Percentiles rank a stretch among this genome's conserved stretches.
phyloP scores from a whole-genome alignment of 2,329 filamentous ascomycete genomes.

The Chaetomiaceae sp. region DNA sequence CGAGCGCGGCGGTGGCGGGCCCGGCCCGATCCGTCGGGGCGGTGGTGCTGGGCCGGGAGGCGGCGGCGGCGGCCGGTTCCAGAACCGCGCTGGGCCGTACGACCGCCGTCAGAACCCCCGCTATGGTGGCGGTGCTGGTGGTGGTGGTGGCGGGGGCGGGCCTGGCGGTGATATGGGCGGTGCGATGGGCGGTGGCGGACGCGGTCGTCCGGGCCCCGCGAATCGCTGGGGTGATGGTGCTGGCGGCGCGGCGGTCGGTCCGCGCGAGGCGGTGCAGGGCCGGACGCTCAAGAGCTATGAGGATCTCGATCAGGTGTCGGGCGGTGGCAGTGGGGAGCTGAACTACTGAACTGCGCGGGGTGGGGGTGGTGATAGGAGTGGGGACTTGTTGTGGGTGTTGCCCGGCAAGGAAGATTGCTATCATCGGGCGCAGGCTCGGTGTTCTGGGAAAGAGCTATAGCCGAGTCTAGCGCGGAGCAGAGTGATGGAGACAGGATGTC shows the following conservation, averaged over 20 bases:
- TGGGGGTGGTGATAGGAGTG: too few species aligned
- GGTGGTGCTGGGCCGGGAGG: slow-evolving; percentile 42
- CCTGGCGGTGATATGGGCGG: slow-evolving; percentile 32
- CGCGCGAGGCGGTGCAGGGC: slow-evolving; percentile 85
- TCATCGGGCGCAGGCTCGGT: too few species aligned
- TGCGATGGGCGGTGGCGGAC: slow-evolving; percentile 40
- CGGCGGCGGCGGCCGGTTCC: slow-evolving; percentile 44
- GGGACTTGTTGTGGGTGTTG: too few species aligned
- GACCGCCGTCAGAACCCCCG: slow-evolving; percentile 56
- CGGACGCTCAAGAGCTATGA: slow-evolving; percentile 95
- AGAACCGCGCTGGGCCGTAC: slow-evolving; percentile 65
- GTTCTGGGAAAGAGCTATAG: too few species aligned
- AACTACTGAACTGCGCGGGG: slow-evolving; percentile 63
- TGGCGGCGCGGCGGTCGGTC: slow-evolving; percentile 70
- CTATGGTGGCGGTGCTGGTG: slow-evolving; percentile 39
- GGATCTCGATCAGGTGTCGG: slow-evolving; percentile 81
- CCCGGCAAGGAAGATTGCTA: too few species aligned
- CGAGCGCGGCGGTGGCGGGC: slow-evolving; percentile 35
- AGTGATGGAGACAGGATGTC: too few species aligned
- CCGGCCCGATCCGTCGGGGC: slow-evolving; percentile 63
- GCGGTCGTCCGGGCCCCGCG: slow-evolving; percentile 40
- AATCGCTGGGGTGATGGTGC: slow-evolving; percentile 65
- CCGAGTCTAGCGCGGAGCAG: too few species aligned
- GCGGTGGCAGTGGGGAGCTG: slow-evolving; percentile 71
- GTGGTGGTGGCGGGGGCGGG: slow-evolving; percentile 40